Conservation (phyloP, 176 grass and related monocot genomes). For the Juncus effusus region DNA sequence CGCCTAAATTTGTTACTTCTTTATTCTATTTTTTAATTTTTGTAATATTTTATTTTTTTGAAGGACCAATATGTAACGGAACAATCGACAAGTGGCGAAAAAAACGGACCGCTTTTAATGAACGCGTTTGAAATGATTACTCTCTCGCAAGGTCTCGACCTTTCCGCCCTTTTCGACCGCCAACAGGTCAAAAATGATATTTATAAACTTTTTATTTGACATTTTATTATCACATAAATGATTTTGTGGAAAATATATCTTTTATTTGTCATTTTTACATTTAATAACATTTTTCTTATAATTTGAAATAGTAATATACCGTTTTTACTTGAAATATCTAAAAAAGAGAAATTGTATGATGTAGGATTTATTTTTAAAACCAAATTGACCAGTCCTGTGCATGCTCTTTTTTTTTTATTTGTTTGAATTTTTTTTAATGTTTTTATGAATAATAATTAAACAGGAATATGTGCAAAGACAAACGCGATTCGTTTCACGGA, state of each 20-base stretch:
- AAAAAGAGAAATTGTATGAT: not conserved
- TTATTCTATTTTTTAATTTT: conserved; percentile 14
- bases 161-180: conserved; percentile 92
- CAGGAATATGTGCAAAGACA: conserved; percentile 88
- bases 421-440: not conserved
- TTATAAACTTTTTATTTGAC: conserved; percentile 14
- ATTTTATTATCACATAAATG: not conserved
- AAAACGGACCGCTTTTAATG: conserved; percentile 82
- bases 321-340: not conserved
- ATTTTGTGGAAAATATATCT: not conserved
- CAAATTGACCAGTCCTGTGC: no score
- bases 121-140: conserved; percentile 99
- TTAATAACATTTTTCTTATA: not conserved
- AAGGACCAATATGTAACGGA: conserved; percentile 90
- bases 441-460: conserved; percentile 8
- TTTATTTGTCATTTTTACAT: not conserved
- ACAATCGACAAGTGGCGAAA: conserved; percentile 47
- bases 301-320: no score
- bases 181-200: conserved; percentile 44
- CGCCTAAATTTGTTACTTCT: not conserved
- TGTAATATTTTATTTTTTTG: conserved; percentile 18
- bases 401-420: not conserved
- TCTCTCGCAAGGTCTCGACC: conserved; percentile 87
- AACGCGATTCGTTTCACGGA: conserved; percentile 89
- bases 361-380: not conserved